Evolutionary conservation across 2,329 filamentous ascomycete genomes (phyloP).

Genomic region (Microcera coccophila): DNA sequence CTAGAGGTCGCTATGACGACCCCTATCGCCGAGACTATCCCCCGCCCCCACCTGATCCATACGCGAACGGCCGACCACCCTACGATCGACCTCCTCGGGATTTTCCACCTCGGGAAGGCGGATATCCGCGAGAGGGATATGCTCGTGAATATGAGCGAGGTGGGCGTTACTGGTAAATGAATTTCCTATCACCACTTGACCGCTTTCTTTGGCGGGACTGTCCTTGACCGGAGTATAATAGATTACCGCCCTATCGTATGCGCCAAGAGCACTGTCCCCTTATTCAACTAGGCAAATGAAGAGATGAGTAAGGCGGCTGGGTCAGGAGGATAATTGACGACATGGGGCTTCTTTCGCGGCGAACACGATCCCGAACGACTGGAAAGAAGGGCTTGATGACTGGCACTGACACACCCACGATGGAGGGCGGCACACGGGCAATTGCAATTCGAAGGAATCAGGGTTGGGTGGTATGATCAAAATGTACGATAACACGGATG

Average conservation of each 20-base stretch:
- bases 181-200: constrained; percentile 22
- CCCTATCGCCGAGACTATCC: constrained; percentile 69
- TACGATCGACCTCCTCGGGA: constrained; percentile 56
- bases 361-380: constrained; percentile 9
- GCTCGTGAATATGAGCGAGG: constrained; percentile 49
- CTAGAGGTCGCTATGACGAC: constrained; percentile 69
- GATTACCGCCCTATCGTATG: constrained; percentile 25
- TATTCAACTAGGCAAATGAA: constrained; percentile 13
- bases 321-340: constrained; percentile 20
- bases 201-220: constrained; percentile 29
- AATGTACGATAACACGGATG: constrained; percentile 26
- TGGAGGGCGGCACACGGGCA: constrained; percentile 13
- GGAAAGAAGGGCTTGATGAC: constrained; percentile 7
- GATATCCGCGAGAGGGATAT: constrained; percentile 40
- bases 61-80: constrained; percentile 52
- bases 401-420: constrained; percentile 15
- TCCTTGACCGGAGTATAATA: constrained; percentile 36
- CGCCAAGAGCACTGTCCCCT: constrained; percentile 13
- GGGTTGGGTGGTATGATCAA: constrained; percentile 27
- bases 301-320: constrained; percentile 15
- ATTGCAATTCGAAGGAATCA: constrained; percentile 13
- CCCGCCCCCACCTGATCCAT: constrained; percentile 61
- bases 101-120: constrained; percentile 42
- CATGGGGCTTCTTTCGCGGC: constrained; percentile 20
- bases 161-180: constrained; percentile 48